phyloP scores from a whole-genome alignment of 1,284 basidiomycete species.

The Gomphus bonarii region DNA sequence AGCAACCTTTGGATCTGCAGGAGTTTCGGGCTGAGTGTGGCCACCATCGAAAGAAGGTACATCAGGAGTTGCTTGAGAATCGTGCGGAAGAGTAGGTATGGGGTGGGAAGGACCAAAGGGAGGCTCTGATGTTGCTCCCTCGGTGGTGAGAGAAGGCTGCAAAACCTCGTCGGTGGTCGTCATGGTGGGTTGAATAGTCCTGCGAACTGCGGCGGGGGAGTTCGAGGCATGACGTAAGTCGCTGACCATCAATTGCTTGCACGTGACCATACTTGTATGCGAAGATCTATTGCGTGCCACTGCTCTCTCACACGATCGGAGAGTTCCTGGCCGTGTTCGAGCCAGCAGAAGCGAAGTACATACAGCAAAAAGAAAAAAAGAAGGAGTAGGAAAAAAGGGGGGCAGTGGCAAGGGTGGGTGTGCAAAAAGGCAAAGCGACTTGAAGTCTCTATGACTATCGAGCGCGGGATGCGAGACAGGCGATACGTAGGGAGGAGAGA shows the following conservation, averaged over 20 bases:
- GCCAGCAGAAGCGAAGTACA: too few relatives aligned
- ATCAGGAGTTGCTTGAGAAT: not conserved
- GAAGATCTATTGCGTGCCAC: too few relatives aligned
- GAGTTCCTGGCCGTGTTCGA: too few relatives aligned
- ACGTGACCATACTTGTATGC: not conserved
- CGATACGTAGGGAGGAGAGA: too few relatives aligned
- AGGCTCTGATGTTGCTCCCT: not conserved
- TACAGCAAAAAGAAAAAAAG: too few relatives aligned
- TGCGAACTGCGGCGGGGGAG: not conserved
- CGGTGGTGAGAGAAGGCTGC: not conserved
- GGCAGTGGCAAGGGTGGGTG: too few relatives aligned
- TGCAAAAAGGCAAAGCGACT: too few relatives aligned
- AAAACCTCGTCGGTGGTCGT: not conserved
- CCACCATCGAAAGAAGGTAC: not conserved
- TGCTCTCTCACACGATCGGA: too few relatives aligned
- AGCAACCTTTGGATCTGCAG: slow-evolving; percentile 38
- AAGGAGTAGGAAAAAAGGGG: too few relatives aligned
- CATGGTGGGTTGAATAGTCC: not conserved
- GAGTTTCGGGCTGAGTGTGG: slow-evolving; percentile 13
- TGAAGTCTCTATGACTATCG: too few relatives aligned
- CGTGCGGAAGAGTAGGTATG: not conserved
- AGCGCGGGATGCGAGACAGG: too few relatives aligned
- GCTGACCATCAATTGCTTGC: not conserved
- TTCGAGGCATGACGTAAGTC: not conserved
- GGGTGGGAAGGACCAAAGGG: not conserved